Evolutionary conservation across 805 yeast species (phyloP).

Genomic region (Lipomyces yamadae): DNA sequence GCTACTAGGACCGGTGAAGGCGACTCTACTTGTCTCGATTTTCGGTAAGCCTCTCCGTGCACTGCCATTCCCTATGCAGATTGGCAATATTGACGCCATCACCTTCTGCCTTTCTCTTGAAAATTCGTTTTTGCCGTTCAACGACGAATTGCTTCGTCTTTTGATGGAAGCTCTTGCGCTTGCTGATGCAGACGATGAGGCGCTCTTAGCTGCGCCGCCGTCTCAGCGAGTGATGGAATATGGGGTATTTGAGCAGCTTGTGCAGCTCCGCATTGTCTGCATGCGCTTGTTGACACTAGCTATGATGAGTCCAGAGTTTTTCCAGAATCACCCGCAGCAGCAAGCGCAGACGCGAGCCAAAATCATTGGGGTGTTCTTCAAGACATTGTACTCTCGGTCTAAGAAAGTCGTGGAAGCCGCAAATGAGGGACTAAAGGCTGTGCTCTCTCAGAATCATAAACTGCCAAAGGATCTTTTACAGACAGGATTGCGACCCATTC

Average conservation of each 20-base stretch:
- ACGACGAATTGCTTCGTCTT: slow-evolving; percentile 84
- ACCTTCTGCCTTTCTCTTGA: slow-evolving; percentile 84
- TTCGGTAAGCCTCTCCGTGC: slow-evolving; percentile 97
- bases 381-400: slow-evolving; percentile 84
- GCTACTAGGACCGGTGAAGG: slow-evolving; percentile 81
- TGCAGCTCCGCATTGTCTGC: slow-evolving; percentile 87
- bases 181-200: slow-evolving; percentile 97
- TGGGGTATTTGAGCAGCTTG: slow-evolving; percentile 84
- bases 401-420: slow-evolving; percentile 92
- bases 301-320: slow-evolving; percentile 80
- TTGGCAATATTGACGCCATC: slow-evolving; percentile 97
- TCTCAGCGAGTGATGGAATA: slow-evolving; percentile 79
- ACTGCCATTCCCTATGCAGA: slow-evolving; percentile 97
- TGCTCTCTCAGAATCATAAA: slow-evolving; percentile 81
- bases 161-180: slow-evolving; percentile 88
- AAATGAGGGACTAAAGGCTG: slow-evolving; percentile 81
- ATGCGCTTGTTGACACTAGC: slow-evolving; percentile 82
- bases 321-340: slow-evolving; percentile 64
- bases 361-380: slow-evolving; percentile 91
- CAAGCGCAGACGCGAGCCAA: slow-evolving; percentile 67
- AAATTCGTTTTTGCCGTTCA: slow-evolving; percentile 78
- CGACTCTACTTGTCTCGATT: slow-evolving; percentile 83
- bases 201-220: slow-evolving; percentile 71
- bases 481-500: slow-evolving; percentile 91
- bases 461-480: slow-evolving; percentile 94